Evolutionary conservation across 2,329 filamentous ascomycete species (phyloP).

Genomic region (Curvularia sp.): DNA sequence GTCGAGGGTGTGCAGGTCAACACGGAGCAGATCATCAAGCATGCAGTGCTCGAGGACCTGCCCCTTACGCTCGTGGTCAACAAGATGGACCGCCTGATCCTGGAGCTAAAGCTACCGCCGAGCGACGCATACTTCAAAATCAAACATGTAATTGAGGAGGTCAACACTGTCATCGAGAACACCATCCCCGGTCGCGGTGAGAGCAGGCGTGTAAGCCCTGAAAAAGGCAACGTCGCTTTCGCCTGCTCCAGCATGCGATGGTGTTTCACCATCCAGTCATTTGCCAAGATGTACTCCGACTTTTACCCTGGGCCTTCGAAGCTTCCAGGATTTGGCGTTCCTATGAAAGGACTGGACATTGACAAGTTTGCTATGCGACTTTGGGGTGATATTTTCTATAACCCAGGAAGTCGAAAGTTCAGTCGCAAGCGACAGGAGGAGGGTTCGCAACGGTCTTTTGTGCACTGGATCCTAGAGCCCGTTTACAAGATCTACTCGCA

Average conservation of each 20-base stretch:
- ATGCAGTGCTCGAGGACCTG: constrained; percentile 87
- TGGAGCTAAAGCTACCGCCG: constrained; percentile 92
- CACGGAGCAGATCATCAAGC: constrained; percentile 96
- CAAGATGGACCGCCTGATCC: constrained; percentile 94
- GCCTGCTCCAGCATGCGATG: constrained; percentile 92
- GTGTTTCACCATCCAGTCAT: constrained; percentile 94
- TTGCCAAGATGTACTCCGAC: constrained; percentile 95
- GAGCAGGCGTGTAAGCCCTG: constrained; percentile 82
- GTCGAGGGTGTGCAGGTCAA: constrained; percentile 99
- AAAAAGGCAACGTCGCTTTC: constrained; percentile 98
- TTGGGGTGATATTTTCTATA: constrained; percentile 98
- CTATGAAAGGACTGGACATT: constrained; percentile 65
- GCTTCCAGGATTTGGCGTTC: constrained; percentile 45
- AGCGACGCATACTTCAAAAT: constrained; percentile 98
- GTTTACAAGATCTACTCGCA: constrained; percentile 98
- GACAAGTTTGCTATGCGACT: constrained; percentile 83
- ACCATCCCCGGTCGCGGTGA: constrained; percentile 82
- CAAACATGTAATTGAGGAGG: constrained; percentile 97
- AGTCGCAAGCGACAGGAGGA: constrained; percentile 86
- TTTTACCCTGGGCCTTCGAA: constrained; percentile 70
- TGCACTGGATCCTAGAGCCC: constrained; percentile 93
- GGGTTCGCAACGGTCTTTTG: constrained; percentile 82
- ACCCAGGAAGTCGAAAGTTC: constrained; percentile 87
- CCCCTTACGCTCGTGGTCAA: constrained; percentile 92
- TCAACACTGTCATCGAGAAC: constrained; percentile 94